Percentiles rank a stretch among this genome's conserved stretches.
Evolutionary conservation across 345 rosid genomes (phyloP).

Genomic region (Brassica carinata): DNA sequence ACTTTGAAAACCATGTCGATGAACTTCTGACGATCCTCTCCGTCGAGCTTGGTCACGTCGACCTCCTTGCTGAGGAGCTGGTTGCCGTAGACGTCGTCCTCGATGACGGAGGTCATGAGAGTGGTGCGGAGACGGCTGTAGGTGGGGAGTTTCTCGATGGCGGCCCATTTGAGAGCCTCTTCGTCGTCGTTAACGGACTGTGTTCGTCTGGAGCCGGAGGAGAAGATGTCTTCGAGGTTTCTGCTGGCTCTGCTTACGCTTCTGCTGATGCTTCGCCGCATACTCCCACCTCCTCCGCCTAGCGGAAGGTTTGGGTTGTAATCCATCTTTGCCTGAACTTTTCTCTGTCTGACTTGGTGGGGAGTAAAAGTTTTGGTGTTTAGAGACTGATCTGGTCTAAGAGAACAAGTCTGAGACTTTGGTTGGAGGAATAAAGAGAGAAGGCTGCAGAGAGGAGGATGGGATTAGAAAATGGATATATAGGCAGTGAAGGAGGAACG

Average conservation of each 20-base stretch:
- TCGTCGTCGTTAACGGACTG: slow-evolving; percentile 66
- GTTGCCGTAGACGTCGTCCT: slow-evolving; percentile 50
- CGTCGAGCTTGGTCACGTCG: slow-evolving; percentile 72
- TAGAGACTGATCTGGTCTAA: not conserved
- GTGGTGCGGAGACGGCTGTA: slow-evolving; percentile 74
- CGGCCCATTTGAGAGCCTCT: slow-evolving; percentile 95
- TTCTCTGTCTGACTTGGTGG: not conserved
- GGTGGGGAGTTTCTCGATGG: slow-evolving; percentile 84
- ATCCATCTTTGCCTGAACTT: slow-evolving; percentile 16
- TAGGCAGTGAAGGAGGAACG: slow-evolving; percentile 17
- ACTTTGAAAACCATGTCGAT: slow-evolving; percentile 73
- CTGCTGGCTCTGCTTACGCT: slow-evolving; percentile 65
- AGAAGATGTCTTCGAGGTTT: slow-evolving; percentile 62
- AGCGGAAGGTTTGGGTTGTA: slow-evolving; percentile 23
- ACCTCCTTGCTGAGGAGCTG: slow-evolving; percentile 51
- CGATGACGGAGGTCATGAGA: slow-evolving; percentile 55
- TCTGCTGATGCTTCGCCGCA: slow-evolving; percentile 51
- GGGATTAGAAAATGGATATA: slow-evolving; percentile 24
- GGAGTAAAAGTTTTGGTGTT: not conserved
- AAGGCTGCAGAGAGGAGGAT: not conserved
- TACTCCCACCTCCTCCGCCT: slow-evolving; percentile 34
- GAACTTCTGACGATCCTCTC: slow-evolving; percentile 65
- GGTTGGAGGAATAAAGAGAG: not conserved
- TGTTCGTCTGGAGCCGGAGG: slow-evolving; percentile 45
- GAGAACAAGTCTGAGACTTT: not conserved